Conservation (phyloP, 164 flowering plant species). For the Vitis amurensis region DNA sequence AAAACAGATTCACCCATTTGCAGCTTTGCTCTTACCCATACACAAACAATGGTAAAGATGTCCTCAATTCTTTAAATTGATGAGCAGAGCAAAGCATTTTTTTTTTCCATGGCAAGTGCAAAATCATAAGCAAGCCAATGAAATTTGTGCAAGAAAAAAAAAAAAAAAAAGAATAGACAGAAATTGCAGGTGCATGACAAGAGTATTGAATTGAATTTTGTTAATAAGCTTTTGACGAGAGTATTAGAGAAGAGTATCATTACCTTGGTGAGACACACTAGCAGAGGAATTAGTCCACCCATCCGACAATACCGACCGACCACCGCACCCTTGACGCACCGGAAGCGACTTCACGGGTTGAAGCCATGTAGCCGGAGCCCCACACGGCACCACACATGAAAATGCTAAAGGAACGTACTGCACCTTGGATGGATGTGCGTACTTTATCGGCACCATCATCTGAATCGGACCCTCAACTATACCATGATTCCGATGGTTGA, state of each 20-base stretch:
- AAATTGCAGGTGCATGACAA: neutral
- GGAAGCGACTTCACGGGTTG: constrained; percentile 7
- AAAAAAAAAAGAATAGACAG: neutral
- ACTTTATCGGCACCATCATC: constrained; percentile 3
- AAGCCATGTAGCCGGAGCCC: constrained; percentile 13
- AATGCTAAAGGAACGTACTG: constrained; percentile 14
- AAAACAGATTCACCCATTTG: too few species aligned
- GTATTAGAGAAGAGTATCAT: constrained; percentile 16
- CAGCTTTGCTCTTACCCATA: too few species aligned
- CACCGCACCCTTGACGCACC: constrained; percentile 6
- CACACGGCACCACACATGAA: constrained; percentile 14
- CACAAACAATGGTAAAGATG: too few species aligned
- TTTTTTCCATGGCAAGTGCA: neutral
- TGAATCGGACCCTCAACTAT: neutral
- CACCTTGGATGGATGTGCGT: neutral
- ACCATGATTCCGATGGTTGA: neutral
- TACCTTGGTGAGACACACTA: constrained; percentile 16
- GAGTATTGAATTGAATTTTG: constrained; percentile 10
- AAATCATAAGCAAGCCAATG: too few species aligned
- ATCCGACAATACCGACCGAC: neutral
- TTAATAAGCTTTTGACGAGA: too few species aligned
- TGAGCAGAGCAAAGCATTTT: too few species aligned
- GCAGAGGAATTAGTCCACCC: neutral
- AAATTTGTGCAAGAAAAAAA: neutral
- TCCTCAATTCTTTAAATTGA: too few species aligned